Percentiles rank a stretch among this genome's conserved stretches.
These are phyloP conservation scores for Trichoderma sp. DNA, from an alignment of 2,329 filamentous ascomycete species.

Conservation along the genomic window DNA sequence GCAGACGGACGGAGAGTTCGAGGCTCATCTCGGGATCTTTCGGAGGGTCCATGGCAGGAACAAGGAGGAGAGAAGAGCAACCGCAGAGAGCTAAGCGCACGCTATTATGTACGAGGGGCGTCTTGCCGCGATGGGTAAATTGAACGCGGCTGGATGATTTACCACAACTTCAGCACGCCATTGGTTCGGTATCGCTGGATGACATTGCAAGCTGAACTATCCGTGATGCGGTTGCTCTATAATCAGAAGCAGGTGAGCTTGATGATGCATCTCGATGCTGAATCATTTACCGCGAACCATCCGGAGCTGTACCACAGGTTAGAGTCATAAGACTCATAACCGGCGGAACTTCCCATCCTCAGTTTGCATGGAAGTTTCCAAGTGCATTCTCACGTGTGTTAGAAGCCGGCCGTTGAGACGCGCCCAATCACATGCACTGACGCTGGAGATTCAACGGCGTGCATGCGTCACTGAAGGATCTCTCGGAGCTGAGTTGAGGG, in stretches of 20 bases:
- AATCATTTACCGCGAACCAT: not conserved
- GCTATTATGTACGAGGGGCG: not conserved
- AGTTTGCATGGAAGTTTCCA: not conserved
- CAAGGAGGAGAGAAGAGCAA: not conserved
- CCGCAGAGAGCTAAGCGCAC: not conserved
- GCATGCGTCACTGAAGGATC: not conserved
- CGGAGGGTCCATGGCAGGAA: not conserved
- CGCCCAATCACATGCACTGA: not conserved
- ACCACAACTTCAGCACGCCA: not conserved
- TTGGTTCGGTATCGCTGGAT: constrained; percentile 8
- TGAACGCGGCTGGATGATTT: not conserved
- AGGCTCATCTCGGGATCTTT: constrained; percentile 7
- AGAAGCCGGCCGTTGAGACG: not conserved
- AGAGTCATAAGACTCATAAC: not conserved
- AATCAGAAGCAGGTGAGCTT: not conserved
- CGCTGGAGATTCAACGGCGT: not conserved
- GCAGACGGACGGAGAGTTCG: constrained; percentile 4
- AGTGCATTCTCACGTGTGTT: not conserved
- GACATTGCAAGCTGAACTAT: not conserved
- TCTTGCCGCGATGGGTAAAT: not conserved
- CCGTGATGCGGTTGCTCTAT: not conserved
- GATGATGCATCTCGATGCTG: not conserved
- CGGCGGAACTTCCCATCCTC: not conserved
- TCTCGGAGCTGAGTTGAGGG: not conserved
- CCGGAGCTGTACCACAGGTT: not conserved